These are phyloP conservation scores for Rhizophagus clarus DNA, from an alignment of 192 early-diverging fungal genomes.

Conservation along the genomic window DNA sequence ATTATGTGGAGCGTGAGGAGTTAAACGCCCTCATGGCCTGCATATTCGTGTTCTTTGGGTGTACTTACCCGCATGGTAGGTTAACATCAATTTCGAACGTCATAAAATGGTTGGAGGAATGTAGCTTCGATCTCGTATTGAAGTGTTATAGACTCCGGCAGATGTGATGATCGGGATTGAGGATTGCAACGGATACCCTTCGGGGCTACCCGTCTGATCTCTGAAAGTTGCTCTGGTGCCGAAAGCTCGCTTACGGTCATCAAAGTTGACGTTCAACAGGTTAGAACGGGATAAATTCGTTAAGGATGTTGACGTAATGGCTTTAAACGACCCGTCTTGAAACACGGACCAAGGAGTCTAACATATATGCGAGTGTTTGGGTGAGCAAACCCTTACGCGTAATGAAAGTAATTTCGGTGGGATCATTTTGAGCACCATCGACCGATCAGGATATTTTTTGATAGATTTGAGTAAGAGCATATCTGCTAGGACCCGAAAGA, in stretches of 20 bases:
- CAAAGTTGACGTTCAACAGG: conserved; percentile 4
- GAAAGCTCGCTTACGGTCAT: conserved; percentile 7
- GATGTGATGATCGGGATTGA: too few relatives aligned
- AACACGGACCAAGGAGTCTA: conserved; percentile 85
- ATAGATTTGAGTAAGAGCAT: too few relatives aligned
- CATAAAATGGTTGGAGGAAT: too few relatives aligned
- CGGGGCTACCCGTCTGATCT: conserved; percentile 32
- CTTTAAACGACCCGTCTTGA: too few relatives aligned
- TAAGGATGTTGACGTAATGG: conserved; percentile 66
- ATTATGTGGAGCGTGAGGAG: too few relatives aligned
- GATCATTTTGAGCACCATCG: conserved; percentile 52
- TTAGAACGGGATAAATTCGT: conserved; percentile 33
- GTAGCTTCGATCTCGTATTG: too few relatives aligned
- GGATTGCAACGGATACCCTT: conserved; percentile 37
- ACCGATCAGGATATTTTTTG: conserved; percentile 54
- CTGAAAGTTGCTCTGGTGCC: background rate
- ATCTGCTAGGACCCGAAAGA: too few relatives aligned
- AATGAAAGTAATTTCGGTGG: conserved; percentile 51
- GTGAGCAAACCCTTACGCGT: conserved; percentile 60
- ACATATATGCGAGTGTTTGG: conserved; percentile 77
- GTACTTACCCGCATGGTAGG: too few relatives aligned
- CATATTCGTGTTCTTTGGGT: too few relatives aligned
- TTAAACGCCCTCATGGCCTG: too few relatives aligned
- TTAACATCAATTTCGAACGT: too few relatives aligned
- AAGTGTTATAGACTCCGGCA: too few relatives aligned